Percentiles rank a stretch among this genome's conserved stretches.
Evolutionary conservation across 2,329 filamentous ascomycete species (phyloP).

Genomic region (Alternaria atra): DNA sequence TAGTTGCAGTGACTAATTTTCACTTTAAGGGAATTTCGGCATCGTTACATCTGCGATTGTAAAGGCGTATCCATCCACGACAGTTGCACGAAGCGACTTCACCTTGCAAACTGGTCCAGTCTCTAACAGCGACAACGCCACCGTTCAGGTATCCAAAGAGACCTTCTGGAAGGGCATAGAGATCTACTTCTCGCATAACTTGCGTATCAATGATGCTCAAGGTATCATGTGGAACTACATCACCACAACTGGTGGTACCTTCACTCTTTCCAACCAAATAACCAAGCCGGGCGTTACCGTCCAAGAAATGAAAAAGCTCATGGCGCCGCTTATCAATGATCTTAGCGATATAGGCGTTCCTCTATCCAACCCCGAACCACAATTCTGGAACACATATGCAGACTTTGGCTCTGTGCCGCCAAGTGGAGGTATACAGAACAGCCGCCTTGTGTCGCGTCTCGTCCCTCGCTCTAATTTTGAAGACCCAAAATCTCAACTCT

Average conservation of each 20-base stretch:
- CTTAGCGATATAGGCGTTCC: constrained; percentile 28
- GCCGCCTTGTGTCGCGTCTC: constrained; percentile 41
- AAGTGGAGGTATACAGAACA: constrained; percentile 22
- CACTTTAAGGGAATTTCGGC: constrained; percentile 36
- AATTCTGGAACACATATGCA: constrained; percentile 30
- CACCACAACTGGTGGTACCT: constrained; percentile 22
- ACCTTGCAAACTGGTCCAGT: constrained; percentile 35
- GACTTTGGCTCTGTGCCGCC: constrained; percentile 24
- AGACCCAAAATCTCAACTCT: constrained; percentile 24
- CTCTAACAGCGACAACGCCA: constrained; percentile 26
- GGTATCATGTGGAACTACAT: constrained; percentile 39
- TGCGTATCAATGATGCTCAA: constrained; percentile 33
- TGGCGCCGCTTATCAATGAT: constrained; percentile 32
- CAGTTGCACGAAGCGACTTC: constrained; percentile 38
- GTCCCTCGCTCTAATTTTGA: constrained; percentile 44
- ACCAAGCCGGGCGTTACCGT: constrained; percentile 28
- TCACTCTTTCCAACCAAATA: constrained; percentile 27
- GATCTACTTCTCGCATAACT: constrained; percentile 34
- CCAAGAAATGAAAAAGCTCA: constrained; percentile 26
- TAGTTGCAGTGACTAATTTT: not conserved
- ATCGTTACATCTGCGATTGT: constrained; percentile 40
- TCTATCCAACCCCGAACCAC: constrained; percentile 25
- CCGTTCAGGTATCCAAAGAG: constrained; percentile 27
- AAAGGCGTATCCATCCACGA: constrained; percentile 37
- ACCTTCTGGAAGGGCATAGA: constrained; percentile 39